These are phyloP conservation scores for Curvularia verruculosa DNA, from an alignment of 2,329 filamentous ascomycete genomes.

Conservation along the genomic window DNA sequence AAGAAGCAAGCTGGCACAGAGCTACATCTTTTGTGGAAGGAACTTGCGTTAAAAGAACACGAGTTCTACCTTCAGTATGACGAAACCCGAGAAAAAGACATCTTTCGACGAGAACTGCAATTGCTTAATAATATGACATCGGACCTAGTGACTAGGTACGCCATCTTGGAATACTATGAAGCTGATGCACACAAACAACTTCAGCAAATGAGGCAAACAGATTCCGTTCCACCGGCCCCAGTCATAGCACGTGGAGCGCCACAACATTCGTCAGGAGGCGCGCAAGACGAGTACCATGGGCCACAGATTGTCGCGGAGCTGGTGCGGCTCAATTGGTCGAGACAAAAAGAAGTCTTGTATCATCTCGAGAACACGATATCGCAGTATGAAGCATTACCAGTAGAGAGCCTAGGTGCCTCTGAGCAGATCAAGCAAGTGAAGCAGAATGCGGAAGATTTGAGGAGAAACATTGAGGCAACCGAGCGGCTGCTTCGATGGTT, in stretches of 20 bases:
- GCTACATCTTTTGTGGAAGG: conserved; percentile 23
- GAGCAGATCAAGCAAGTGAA: conserved; percentile 7
- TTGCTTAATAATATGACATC: conserved; percentile 23
- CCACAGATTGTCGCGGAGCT: conserved; percentile 11
- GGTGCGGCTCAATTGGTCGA: conserved; percentile 13
- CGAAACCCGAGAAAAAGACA: conserved; percentile 22
- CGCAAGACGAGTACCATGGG: neutral
- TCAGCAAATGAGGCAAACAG: conserved; percentile 14
- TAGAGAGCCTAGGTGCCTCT: conserved; percentile 1
- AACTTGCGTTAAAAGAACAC: conserved; percentile 23
- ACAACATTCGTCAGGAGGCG: neutral
- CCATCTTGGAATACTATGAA: conserved; percentile 23
- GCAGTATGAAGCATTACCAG: conserved; percentile 6
- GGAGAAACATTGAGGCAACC: conserved; percentile 21
- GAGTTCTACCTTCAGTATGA: conserved; percentile 19
- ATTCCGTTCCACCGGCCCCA: neutral
- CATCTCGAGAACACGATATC: conserved; percentile 8
- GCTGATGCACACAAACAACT: conserved; percentile 26
- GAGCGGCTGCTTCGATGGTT: conserved; percentile 23
- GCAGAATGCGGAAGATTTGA: conserved; percentile 8
- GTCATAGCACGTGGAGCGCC: neutral
- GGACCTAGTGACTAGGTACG: conserved; percentile 11
- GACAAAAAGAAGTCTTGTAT: conserved; percentile 13
- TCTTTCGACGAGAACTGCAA: conserved; percentile 22
- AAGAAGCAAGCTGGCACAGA: conserved; percentile 16